Evolutionary conservation across 192 early-diverging fungal genomes (phyloP).

Genomic region (Coemansia sp.): DNA sequence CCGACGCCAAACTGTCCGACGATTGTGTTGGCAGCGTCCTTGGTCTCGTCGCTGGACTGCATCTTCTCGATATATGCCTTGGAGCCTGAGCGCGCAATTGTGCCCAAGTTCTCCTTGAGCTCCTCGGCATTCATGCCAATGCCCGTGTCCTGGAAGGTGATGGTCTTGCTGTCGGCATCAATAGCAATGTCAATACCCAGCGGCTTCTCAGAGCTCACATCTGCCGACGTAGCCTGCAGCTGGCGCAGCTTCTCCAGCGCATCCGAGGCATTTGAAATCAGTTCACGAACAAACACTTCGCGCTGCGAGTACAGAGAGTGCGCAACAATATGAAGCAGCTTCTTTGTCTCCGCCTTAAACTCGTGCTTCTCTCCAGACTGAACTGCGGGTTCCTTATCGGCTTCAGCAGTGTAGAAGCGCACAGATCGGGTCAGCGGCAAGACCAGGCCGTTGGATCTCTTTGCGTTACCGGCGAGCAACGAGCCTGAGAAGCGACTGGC

Average conservation of each 20-base stretch:
- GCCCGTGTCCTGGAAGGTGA: slow-evolving; percentile 90
- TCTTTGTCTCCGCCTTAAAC: slow-evolving; percentile 87
- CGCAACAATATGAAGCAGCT: slow-evolving; percentile 92
- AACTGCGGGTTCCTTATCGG: slow-evolving; percentile 9
- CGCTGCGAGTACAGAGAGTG: slow-evolving; percentile 93
- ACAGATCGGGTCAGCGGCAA: slow-evolving; percentile 2
- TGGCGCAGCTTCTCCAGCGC: slow-evolving; percentile 94
- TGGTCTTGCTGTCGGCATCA: slow-evolving; percentile 68
- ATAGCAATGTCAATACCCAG: slow-evolving; percentile 83
- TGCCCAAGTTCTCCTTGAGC: slow-evolving; percentile 89
- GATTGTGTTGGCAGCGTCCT: slow-evolving; percentile 67
- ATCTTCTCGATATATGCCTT: slow-evolving; percentile 76
- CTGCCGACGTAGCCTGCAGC: slow-evolving; percentile 72
- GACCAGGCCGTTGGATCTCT: neutral
- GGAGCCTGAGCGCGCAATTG: slow-evolving; percentile 98
- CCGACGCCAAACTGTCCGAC: slow-evolving; percentile 99
- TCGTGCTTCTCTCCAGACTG: slow-evolving; percentile 58
- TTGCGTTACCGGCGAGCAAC: neutral
- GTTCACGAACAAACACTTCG: slow-evolving; percentile 96
- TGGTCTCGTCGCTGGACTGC: slow-evolving; percentile 41
- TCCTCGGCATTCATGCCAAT: slow-evolving; percentile 93
- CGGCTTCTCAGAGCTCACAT: slow-evolving; percentile 73
- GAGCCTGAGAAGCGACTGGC: slow-evolving; percentile 4
- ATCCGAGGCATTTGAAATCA: slow-evolving; percentile 95
- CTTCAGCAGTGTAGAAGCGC: slow-evolving; percentile 37